Percentiles rank a stretch among this genome's conserved stretches.
Evolutionary conservation across 2,329 filamentous ascomycete species (phyloP).

Genomic region (Neofusicoccum cordaticola): DNA sequence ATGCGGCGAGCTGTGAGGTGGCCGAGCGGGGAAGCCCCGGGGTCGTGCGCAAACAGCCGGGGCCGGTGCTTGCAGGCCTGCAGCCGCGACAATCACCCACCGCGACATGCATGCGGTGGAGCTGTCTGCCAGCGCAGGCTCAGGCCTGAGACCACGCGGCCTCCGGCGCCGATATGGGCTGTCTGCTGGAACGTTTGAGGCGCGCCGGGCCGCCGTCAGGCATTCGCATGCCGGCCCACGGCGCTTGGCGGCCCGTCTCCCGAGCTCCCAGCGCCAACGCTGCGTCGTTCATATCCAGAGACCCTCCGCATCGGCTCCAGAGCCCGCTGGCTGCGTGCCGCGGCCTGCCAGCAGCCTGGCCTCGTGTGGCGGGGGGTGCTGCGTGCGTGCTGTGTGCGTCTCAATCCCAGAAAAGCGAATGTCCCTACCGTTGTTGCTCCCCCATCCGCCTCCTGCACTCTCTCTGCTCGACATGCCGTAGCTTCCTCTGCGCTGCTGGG

Average conservation of each 20-base stretch:
- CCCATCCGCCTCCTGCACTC: constrained; percentile 30
- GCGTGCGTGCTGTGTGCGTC: background rate
- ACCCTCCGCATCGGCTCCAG: background rate
- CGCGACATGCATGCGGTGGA: constrained; percentile 10
- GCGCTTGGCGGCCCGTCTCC: constrained; percentile 3
- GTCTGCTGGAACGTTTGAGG: constrained; percentile 4
- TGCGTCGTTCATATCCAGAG: background rate
- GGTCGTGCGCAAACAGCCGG: background rate
- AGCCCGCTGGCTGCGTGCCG: background rate
- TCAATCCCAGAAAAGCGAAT: background rate
- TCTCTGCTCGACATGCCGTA: constrained; percentile 36
- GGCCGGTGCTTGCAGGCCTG: constrained; percentile 8
- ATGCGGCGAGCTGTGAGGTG: background rate
- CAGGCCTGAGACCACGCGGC: background rate
- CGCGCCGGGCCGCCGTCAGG: constrained; percentile 4
- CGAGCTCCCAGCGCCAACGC: background rate
- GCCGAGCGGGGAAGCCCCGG: constrained; percentile 9
- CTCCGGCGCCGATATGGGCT: background rate
- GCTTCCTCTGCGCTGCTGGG: constrained; percentile 41
- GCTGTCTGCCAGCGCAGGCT: background rate
- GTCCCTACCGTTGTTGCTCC: constrained; percentile 36
- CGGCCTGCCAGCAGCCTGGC: background rate
- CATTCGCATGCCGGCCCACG: background rate
- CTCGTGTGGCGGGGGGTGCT: background rate
- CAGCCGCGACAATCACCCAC: constrained; percentile 4